phyloP scores from a whole-genome alignment of 2,329 filamentous ascomycete genomes.

The Clonostachys byssicola region DNA sequence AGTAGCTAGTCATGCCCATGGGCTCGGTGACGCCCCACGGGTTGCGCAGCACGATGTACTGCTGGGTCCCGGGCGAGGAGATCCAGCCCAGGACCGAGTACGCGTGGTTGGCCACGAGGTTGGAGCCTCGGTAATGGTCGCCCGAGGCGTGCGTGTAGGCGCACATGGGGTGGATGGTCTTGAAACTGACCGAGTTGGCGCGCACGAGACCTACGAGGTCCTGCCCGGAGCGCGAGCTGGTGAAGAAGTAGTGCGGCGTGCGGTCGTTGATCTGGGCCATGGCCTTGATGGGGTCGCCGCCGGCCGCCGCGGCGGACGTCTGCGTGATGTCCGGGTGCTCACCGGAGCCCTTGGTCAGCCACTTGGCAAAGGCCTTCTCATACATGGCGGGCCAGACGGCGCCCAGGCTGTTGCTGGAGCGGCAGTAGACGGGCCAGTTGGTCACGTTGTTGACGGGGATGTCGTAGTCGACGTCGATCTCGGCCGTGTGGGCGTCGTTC shows the following conservation, averaged over 20 bases:
- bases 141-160: constrained; percentile 34
- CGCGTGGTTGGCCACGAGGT: constrained; percentile 38
- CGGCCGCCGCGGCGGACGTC: constrained; percentile 14
- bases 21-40: constrained; percentile 38
- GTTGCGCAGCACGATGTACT: constrained; percentile 37
- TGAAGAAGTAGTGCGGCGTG: constrained; percentile 27
- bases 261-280: constrained; percentile 37
- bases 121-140: constrained; percentile 28
- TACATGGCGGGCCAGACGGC: constrained; percentile 37
- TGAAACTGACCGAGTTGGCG: constrained; percentile 30
- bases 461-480: constrained; percentile 34
- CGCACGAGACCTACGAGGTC: constrained; percentile 32
- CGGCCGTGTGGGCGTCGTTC: constrained; percentile 29
- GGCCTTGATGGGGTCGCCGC: constrained; percentile 36
- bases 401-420: constrained; percentile 30
- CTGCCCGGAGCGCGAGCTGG: constrained; percentile 18
- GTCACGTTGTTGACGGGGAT: constrained; percentile 37
- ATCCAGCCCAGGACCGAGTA: constrained; percentile 33
- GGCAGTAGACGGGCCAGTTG: constrained; percentile 34
- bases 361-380: constrained; percentile 43
- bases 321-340: constrained; percentile 34
- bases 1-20: constrained; percentile 29
- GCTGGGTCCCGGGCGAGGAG: constrained; percentile 23
- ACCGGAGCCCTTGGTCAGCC: constrained; percentile 23
- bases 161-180: constrained; percentile 35